These are phyloP conservation scores for Colletotrichum spaethianum DNA, from an alignment of 2,329 filamentous ascomycete species.

Conservation along the genomic window DNA sequence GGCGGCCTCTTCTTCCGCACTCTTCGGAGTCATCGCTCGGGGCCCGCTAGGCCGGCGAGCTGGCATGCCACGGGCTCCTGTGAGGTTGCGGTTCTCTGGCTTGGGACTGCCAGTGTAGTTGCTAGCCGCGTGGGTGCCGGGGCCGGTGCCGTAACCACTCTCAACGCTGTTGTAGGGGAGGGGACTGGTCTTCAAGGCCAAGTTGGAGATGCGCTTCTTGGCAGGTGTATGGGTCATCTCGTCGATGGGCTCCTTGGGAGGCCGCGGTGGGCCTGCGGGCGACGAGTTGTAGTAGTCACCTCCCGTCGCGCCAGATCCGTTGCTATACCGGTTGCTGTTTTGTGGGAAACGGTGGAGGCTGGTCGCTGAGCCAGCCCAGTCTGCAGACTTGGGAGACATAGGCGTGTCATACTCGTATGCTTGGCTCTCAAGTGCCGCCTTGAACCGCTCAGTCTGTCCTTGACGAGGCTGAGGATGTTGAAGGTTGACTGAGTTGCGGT, in stretches of 20 bases:
- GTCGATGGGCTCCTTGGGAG: slow-evolving; percentile 74
- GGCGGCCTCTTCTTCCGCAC: slow-evolving; percentile 61
- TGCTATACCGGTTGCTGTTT: slow-evolving; percentile 64
- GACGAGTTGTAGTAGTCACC: slow-evolving; percentile 64
- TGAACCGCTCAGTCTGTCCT: slow-evolving; percentile 81
- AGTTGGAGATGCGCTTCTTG: slow-evolving; percentile 64
- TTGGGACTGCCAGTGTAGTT: slow-evolving; percentile 67
- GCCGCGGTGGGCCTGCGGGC: slow-evolving; percentile 65
- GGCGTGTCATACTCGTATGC: slow-evolving; percentile 77
- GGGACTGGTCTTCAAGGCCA: slow-evolving; percentile 66
- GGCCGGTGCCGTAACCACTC: slow-evolving; percentile 66
- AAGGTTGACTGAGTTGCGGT: slow-evolving; percentile 84
- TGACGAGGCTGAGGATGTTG: slow-evolving; percentile 84
- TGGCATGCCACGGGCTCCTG: slow-evolving; percentile 66
- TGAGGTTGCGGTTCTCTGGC: slow-evolving; percentile 71
- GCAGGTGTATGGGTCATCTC: slow-evolving; percentile 58
- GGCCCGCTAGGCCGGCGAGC: slow-evolving; percentile 70
- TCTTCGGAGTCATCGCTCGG: slow-evolving; percentile 73
- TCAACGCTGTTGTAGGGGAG: slow-evolving; percentile 70
- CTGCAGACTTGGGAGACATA: slow-evolving; percentile 71
- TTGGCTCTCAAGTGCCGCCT: slow-evolving; percentile 80
- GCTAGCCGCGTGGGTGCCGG: slow-evolving; percentile 63
- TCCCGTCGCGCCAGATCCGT: slow-evolving; percentile 48
- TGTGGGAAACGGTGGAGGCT: slow-evolving; percentile 69
- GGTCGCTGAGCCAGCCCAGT: slow-evolving; percentile 74